Evolutionary conservation across 371 early-diverging fungal species (phyloP), one percentile per base, ranked within the genome.

Genomic region (Homolaphlyctis polyrhiza): DNA sequence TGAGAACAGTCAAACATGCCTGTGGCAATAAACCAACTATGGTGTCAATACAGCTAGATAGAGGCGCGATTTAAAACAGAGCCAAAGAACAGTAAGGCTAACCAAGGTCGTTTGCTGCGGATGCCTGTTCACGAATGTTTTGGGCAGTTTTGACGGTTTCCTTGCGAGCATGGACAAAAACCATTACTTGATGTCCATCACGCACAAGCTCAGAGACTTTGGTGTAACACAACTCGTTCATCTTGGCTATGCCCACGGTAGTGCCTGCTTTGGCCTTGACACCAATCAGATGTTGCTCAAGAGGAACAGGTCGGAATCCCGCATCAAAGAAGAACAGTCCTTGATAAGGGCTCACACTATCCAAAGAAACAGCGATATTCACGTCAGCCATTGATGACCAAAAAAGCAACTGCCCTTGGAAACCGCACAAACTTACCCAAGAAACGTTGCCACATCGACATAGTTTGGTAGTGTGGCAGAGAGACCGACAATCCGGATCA

Each of bases 381-480:
- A 14, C 21, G 14, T 48, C 50, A 55, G 25, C 21, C 30, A 43
- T 14, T 47, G 18, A 34, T 32, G 33, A 58, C 21, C 11, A 60
- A 2, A 54, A 33, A 0, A 33, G 39, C 18, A 16, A 23, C 33
- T 0, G 21, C n/a, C 25, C 16, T 30, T 59, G 47, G 28, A 21
- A 68, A 21, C 30, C 39, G 50, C 27, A 18, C 13, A 16, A 57
- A 52, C 87, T 80, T 30, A 71, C 69, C 79, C 77, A 60, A 99
- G 75, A 72, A 99, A 99, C 25, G 83, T 66, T 21, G 95, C 95
- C 23, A 99, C 98, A 73, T 99, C 99, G 13, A 92, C 76, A 72
- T 95, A 97, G 77, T 99, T 99, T 11, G 99, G 99, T 55, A 99
- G 75, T 1, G 99, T 99, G 34, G 99, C 99, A n/a, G 97, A 96